These are phyloP conservation scores for Venturiaceae sp. DNA, from an alignment of 2,329 filamentous ascomycete genomes.

Conservation along the genomic window DNA sequence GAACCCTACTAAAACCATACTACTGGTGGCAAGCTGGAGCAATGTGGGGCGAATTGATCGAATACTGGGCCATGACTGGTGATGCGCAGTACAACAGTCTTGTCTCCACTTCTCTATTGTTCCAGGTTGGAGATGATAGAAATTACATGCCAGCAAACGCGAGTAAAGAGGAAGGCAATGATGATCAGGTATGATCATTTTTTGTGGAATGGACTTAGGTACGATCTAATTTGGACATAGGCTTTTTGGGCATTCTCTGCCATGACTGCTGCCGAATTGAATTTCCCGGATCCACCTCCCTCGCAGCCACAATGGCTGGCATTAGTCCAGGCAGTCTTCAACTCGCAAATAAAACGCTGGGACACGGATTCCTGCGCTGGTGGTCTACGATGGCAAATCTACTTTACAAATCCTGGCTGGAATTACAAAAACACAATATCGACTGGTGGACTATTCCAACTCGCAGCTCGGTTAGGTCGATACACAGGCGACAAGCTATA, in stretches of 20 bases:
- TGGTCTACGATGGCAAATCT: slow-evolving; percentile 80
- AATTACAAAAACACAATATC: slow-evolving; percentile 49
- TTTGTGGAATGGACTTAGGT: slow-evolving; percentile 20
- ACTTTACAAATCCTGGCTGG: slow-evolving; percentile 62
- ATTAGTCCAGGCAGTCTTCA: slow-evolving; percentile 70
- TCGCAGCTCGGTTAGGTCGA: slow-evolving; percentile 57
- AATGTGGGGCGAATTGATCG: slow-evolving; percentile 26
- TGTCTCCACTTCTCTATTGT: slow-evolving; percentile 32
- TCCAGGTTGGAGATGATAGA: slow-evolving; percentile 29
- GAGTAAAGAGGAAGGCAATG: slow-evolving; percentile 54
- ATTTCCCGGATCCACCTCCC: slow-evolving; percentile 48
- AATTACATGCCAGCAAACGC: slow-evolving; percentile 29
- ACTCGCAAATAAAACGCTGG: slow-evolving; percentile 65
- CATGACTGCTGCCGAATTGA: slow-evolving; percentile 58
- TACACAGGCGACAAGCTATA: slow-evolving; percentile 73
- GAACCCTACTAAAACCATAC: slow-evolving; percentile 30
- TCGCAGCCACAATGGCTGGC: slow-evolving; percentile 67
- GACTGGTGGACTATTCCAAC: slow-evolving; percentile 48
- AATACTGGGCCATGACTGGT: slow-evolving; percentile 37
- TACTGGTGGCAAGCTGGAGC: slow-evolving; percentile 40
- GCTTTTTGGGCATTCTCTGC: slow-evolving; percentile 65
- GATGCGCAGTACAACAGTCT: slow-evolving; percentile 33
- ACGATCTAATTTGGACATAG: slow-evolving; percentile 42
- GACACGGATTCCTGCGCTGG: slow-evolving; percentile 57
- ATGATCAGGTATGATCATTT: slow-evolving; percentile 47